A percentile compares a stretch with the other conserved stretches of the same genome.
Evolutionary conservation across 2,329 filamentous ascomycete genomes (phyloP).

Genomic region (Didymella segeticola): DNA sequence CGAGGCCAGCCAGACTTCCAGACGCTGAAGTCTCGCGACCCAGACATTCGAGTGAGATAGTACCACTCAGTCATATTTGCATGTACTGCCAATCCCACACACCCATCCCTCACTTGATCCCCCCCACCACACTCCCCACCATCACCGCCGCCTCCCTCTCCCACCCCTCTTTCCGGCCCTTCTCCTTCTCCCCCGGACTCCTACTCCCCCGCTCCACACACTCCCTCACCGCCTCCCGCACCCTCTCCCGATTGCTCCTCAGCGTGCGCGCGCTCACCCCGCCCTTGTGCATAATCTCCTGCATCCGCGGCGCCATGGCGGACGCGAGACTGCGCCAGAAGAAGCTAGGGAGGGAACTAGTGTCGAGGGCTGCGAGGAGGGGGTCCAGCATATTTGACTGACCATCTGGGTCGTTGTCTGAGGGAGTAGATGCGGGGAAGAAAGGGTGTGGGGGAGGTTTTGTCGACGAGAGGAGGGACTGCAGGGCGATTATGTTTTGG

Average conservation of each 20-base stretch:
- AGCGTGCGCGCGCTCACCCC: conserved; percentile 85
- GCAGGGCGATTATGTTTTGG: conserved; percentile 89
- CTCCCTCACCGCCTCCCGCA: conserved; percentile 79
- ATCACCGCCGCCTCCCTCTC: conserved; percentile 94
- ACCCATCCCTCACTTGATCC: conserved; percentile 42
- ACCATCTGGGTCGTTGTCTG: conserved; percentile 4
- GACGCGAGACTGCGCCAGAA: conserved; percentile 93
- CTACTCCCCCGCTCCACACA: conserved; percentile 82
- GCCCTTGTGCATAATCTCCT: conserved; percentile 82
- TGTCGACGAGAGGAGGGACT: conserved; percentile 74
- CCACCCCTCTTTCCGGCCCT: conserved; percentile 69
- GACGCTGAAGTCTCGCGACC: too few relatives aligned
- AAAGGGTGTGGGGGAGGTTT: conserved; percentile 74
- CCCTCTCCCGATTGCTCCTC: conserved; percentile 73
- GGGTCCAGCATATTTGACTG: conserved; percentile 76
- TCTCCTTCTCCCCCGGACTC: conserved; percentile 63
- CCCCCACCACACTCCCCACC: conserved; percentile 80
- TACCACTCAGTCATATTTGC: too few relatives aligned
- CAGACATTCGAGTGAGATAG: too few relatives aligned
- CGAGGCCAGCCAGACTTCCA: too few relatives aligned
- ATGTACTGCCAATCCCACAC: too few relatives aligned
- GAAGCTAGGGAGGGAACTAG: conserved; percentile 83
- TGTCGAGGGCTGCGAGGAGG: conserved; percentile 80
- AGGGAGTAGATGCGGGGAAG: conserved; percentile 44
- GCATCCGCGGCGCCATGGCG: conserved; percentile 75